Evolutionary conservation across 192 early-diverging fungal species (phyloP), one percentile per base, ranked within the genome.

Genomic region (Entomortierella beljakovae): DNA sequence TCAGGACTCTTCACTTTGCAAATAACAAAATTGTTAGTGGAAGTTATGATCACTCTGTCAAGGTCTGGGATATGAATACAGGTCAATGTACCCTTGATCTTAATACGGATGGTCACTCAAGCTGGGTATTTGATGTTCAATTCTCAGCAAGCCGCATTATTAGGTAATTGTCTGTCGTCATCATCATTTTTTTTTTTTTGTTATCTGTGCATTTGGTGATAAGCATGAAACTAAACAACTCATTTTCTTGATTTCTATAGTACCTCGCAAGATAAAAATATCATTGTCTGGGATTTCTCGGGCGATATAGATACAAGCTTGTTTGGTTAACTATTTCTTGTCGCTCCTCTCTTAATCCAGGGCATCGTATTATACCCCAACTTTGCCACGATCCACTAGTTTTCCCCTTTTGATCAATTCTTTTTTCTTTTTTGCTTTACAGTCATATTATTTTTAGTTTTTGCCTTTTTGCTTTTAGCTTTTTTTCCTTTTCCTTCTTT

Each of bases 41-140:
- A 3, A 92, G 92, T 26, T 99, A 99, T 74, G 97, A 99, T 81
- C 90, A 98, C 68, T 90, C 92, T 1, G 92, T 99, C 61, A 93
- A 95, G 73, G 92, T 99, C 25, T 99, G 97, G 98, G 94, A 99
- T 79, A 81, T 93, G 50, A 80, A 85, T 15, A 90, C 92, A 3
- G 96, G 95, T 15, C 70, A 93, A 53, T 89, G 95, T 56, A 72
- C 94, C 33, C 57, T 93, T 52, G 89, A 94, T 71, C 85, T 94
- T 29, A 82, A 2, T 15, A 5, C 90, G 40, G 81, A 87, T 34
- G 92, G 90, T 15, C 96, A 97, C 74, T 88, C 89, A 6, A 96
- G 94, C 80, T 98, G 96, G 96, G 95, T 99, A 6, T 99, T 98
- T 89, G 95, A 98, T 84, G 92, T 99, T 15, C 93, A 95, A 66